A percentile compares a stretch with the other conserved stretches of the same genome.
Evolutionary conservation across 768 basidiomycete species (phyloP).

Genomic region (Kwoniella mangroviensis): DNA sequence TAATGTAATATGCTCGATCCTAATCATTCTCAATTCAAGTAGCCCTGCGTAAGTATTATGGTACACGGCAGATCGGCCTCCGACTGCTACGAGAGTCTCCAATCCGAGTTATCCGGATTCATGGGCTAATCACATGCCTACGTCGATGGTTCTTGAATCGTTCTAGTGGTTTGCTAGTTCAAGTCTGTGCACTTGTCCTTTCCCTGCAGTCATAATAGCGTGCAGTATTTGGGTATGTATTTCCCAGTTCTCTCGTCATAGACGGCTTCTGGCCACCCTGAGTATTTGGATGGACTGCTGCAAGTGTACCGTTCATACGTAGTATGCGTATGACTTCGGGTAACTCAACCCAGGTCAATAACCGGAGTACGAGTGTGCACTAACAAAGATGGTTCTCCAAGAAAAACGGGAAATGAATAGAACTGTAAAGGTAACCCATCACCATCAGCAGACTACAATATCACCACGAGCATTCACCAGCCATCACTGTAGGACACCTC

Average conservation of each 20-base stretch:
- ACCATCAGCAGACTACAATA: background rate
- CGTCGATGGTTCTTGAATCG: background rate
- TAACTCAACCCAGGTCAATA: background rate
- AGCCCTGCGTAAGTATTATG: background rate
- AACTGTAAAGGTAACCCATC: background rate
- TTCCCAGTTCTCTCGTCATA: background rate
- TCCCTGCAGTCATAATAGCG: too few species aligned
- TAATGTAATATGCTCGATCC: background rate
- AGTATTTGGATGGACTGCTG: too few species aligned
- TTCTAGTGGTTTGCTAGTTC: background rate
- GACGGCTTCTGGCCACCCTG: too few species aligned
- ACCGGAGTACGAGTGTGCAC: background rate
- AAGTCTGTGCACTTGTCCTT: background rate
- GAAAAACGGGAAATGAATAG: slow-evolving; percentile 4
- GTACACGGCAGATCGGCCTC: background rate
- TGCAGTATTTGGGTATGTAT: background rate
- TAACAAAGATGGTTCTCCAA: background rate
- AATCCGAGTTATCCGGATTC: background rate
- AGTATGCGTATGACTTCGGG: background rate
- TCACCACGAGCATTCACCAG: too few species aligned
- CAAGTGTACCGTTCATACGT: background rate
- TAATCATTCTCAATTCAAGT: too few species aligned
- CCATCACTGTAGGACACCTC: too few species aligned
- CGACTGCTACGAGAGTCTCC: background rate
- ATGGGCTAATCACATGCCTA: background rate